These are phyloP conservation scores for Dendrobium catenatum DNA, from an alignment of 106 monocot species.

Conservation along the genomic window DNA sequence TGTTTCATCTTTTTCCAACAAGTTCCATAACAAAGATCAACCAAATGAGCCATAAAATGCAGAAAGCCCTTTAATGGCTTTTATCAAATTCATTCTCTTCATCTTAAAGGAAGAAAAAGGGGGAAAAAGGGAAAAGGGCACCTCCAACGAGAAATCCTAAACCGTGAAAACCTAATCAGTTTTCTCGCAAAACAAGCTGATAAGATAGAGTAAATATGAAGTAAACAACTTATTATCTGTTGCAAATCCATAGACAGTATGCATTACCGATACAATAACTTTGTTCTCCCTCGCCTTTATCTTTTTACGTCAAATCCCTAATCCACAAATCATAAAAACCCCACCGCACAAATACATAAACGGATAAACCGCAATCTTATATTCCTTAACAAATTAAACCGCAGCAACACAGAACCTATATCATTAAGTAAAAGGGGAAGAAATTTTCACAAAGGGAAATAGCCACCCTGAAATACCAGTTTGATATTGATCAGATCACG, in stretches of 20 bases:
- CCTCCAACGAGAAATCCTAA: no score
- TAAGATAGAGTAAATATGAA: neutral
- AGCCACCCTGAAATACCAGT: neutral
- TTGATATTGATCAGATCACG: conserved; percentile 24
- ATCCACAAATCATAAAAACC: neutral
- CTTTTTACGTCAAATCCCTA: neutral
- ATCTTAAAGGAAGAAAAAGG: no score
- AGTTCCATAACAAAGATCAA: no score
- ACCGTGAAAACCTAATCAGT: no score
- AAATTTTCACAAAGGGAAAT: neutral
- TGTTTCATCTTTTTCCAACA: no score
- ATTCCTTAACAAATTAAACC: neutral
- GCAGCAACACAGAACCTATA: neutral
- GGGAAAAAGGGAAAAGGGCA: no score
- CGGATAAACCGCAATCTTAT: neutral
- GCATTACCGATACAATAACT: neutral
- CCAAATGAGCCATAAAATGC: no score
- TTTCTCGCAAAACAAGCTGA: no score
- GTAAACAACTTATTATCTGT: neutral
- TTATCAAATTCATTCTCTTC: no score
- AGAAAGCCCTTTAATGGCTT: no score
- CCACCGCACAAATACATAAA: neutral
- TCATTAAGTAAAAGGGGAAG: neutral
- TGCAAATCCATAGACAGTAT: neutral
- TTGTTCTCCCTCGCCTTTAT: neutral